These are phyloP conservation scores for Bacidia gigantensis DNA, from an alignment of 495 filamentous ascomycete genomes.

Conservation along the genomic window DNA sequence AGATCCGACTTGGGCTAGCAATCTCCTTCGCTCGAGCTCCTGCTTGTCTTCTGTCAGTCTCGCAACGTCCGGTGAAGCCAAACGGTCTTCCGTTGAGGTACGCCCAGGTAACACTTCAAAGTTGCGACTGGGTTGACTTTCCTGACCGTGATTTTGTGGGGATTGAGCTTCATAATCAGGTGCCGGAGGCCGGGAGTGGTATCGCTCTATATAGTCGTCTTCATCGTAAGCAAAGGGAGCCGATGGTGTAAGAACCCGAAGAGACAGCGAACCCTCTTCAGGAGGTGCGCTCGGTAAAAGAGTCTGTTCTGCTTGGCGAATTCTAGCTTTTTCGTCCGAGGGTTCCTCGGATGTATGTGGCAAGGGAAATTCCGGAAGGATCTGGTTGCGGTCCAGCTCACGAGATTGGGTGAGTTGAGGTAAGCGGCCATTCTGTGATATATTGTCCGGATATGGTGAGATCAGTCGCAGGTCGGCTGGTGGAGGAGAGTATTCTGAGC, in stretches of 20 bases:
- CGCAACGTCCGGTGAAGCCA: neutral
- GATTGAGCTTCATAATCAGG: conserved; percentile 21
- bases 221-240: conserved; percentile 34
- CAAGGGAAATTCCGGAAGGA: conserved; percentile 29
- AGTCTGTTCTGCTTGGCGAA: conserved; percentile 51
- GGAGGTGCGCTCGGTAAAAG: conserved; percentile 60
- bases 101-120: conserved; percentile 1
- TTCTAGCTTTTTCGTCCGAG: conserved; percentile 53
- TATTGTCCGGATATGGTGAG: conserved; percentile 13
- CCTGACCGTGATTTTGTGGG: conserved; percentile 24
- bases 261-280: conserved; percentile 34
- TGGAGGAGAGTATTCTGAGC: neutral
- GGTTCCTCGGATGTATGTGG: conserved; percentile 43
- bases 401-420: neutral
- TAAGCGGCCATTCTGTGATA: conserved; percentile 20
- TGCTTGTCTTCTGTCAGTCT: conserved; percentile 57
- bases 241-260: conserved; percentile 23
- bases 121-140: neutral
- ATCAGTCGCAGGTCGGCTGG: conserved; percentile 20
- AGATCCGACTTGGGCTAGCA: conserved; percentile 22
- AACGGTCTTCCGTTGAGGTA: conserved; percentile 13
- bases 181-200: conserved; percentile 10
- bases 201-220: conserved; percentile 10
- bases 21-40: conserved; percentile 62
- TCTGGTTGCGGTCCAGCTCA: conserved; percentile 28